These are phyloP conservation scores for Neonectria coccinea DNA, from an alignment of 2,329 filamentous ascomycete species.

Conservation along the genomic window DNA sequence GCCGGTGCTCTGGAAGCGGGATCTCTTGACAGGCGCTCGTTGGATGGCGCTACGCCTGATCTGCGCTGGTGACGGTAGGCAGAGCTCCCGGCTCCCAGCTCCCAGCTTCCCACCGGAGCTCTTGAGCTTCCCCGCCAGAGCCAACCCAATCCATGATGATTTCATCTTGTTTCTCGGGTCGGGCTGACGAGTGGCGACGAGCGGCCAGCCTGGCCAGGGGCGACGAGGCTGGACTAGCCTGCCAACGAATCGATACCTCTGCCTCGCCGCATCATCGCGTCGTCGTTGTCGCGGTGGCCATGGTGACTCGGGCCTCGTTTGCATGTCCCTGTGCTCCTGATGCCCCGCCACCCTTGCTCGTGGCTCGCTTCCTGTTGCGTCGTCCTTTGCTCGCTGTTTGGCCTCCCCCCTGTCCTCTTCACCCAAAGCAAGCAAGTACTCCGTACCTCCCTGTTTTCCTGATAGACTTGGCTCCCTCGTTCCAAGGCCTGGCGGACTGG, in stretches of 20 bases:
- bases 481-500: slow-evolving; percentile 21
- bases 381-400: slow-evolving; percentile 1
- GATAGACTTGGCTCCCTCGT: slow-evolving; percentile 27
- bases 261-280: slow-evolving; percentile 18
- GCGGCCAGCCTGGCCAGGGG: not conserved
- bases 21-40: slow-evolving; percentile 46
- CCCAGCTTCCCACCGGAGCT: slow-evolving; percentile 28
- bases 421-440: slow-evolving; percentile 1
- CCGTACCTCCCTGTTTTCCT: slow-evolving; percentile 8
- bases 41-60: slow-evolving; percentile 45
- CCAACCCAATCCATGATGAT: slow-evolving; percentile 26
- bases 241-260: slow-evolving; percentile 17
- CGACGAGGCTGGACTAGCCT: slow-evolving; percentile 21
- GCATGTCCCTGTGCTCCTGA: slow-evolving; percentile 9
- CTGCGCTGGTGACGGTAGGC: slow-evolving; percentile 34
- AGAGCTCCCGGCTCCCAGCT: slow-evolving; percentile 28
- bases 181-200: not conserved
- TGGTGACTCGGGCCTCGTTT: slow-evolving; percentile 19
- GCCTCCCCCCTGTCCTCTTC: not conserved
- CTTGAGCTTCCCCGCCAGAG: slow-evolving; percentile 33
- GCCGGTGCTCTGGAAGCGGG: slow-evolving; percentile 49
- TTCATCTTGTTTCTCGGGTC: slow-evolving; percentile 19
- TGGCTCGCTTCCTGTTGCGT: slow-evolving; percentile 1
- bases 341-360: slow-evolving; percentile 1
- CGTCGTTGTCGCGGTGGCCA: slow-evolving; percentile 10